Percentiles rank a stretch among this genome's conserved stretches.
Conservation (phyloP, 352 stramenopile species). For the Globisporangium radiosum region DNA sequence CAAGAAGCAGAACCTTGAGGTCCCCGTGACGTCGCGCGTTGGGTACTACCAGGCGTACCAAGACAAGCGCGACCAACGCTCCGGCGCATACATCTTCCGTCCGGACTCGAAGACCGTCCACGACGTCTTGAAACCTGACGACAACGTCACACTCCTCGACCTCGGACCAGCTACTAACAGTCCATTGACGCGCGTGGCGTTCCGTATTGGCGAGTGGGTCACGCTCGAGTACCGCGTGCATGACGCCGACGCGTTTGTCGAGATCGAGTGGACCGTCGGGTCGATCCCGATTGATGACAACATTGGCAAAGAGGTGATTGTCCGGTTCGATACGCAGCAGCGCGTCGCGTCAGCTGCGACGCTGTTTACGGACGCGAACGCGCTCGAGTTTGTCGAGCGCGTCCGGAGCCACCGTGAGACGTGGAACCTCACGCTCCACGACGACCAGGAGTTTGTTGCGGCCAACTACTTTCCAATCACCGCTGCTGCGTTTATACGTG, state of each 20-base stretch:
- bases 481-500: conserved; percentile 91
- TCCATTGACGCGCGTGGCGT: conserved; percentile 39
- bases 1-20: conserved; percentile 63
- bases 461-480: conserved; percentile 99
- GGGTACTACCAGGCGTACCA: conserved; percentile 68
- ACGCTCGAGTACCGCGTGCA: conserved; percentile 89
- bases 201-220: conserved; percentile 85
- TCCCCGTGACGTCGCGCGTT: conserved; percentile 41
- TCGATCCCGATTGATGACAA: conserved; percentile 66
- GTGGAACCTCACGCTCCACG: conserved; percentile 84
- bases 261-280: conserved; percentile 93
- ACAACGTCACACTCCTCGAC: conserved; percentile 37
- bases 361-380: conserved; percentile 95
- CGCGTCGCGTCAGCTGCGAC: conserved; percentile 42
- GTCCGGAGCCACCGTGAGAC: conserved; percentile 85
- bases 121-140: conserved; percentile 16
- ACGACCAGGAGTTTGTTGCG: conserved; percentile 90
- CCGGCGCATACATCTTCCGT: conserved; percentile 96
- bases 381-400: conserved; percentile 90
- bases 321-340: conserved; percentile 74
- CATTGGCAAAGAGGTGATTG: conserved; percentile 95
- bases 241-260: conserved; percentile 79
- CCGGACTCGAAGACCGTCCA: conserved; percentile 76
- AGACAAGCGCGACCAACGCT: conserved; percentile 58
- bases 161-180: conserved; percentile 15